Conservation (phyloP, 2,329 filamentous ascomycete genomes). For the Neonectria magnoliae region DNA sequence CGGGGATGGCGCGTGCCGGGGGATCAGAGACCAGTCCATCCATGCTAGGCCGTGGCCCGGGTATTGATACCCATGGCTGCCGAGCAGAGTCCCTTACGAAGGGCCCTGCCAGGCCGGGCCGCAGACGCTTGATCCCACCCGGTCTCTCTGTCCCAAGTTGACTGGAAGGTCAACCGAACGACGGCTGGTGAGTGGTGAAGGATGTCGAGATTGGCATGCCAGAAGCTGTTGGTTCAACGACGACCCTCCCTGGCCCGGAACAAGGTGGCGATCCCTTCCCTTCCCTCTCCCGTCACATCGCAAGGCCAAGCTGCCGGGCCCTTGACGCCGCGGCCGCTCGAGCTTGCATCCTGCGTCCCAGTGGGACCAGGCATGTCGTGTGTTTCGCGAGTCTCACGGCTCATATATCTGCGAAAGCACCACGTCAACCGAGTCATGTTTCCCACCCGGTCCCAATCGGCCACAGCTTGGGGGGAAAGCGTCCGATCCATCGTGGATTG, state of each 20-base stretch:
- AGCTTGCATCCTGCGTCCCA: background rate
- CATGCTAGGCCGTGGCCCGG: conserved; percentile 11
- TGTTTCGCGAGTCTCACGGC: background rate
- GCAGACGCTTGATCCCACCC: background rate
- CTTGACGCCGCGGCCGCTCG: conserved; percentile 1
- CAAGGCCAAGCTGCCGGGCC: background rate
- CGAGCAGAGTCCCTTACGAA: background rate
- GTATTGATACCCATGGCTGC: conserved; percentile 11
- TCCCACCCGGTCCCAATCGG: background rate
- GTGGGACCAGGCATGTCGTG: background rate
- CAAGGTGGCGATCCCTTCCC: background rate
- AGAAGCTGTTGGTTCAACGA: conserved; percentile 3
- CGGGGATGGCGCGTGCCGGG: background rate
- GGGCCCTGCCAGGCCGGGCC: background rate
- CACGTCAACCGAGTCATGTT: background rate
- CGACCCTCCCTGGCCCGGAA: background rate
- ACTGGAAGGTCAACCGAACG: background rate
- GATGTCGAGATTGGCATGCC: background rate
- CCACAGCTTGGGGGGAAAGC: background rate
- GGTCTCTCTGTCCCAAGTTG: background rate
- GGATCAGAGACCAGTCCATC: conserved; percentile 5
- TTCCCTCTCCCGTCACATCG: conserved; percentile 1
- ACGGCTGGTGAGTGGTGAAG: background rate
- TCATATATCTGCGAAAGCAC: conserved; percentile 3
- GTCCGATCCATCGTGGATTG: background rate